phyloP scores from a whole-genome alignment of 306 rosid species.

The Lablab purpureus region DNA sequence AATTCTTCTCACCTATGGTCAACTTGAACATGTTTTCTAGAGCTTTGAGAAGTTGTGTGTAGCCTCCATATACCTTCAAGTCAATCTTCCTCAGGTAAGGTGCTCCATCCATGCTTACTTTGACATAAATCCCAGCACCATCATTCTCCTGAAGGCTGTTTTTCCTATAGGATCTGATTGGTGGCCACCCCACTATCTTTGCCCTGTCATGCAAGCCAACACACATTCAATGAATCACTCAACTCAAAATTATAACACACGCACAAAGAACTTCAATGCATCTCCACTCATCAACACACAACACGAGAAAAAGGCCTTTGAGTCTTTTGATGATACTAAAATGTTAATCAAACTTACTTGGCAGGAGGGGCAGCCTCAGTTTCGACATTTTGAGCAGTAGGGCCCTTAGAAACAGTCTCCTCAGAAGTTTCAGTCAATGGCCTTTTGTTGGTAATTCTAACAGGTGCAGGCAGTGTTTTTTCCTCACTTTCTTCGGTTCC shows the following conservation, averaged over 20 bases:
- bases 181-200: conserved; percentile 97
- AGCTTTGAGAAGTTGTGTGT: conserved; percentile 72
- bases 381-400: conserved; percentile 35
- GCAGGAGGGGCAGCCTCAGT: conserved; percentile 62
- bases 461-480: background rate
- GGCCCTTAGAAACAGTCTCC: conserved; percentile 50
- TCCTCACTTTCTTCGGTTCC: conserved; percentile 61
- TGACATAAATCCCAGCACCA: conserved; percentile 67
- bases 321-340: background rate
- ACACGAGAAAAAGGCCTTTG: background rate
- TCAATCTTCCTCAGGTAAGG: conserved; percentile 95
- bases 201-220: conserved; percentile 58
- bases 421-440: conserved; percentile 50
- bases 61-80: conserved; percentile 65
- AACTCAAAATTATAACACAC: background rate
- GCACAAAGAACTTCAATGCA: background rate
- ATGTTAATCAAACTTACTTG: conserved; percentile 60
- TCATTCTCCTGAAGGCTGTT: conserved; percentile 74
- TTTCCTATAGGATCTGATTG: conserved; percentile 78
- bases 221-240: conserved; percentile 12
- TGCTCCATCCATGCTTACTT: conserved; percentile 98
- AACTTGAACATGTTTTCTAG: conserved; percentile 83
- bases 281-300: background rate
- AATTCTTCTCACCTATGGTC: conserved; percentile 59
- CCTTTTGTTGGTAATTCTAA: conserved; percentile 60